Percentiles rank a stretch among this genome's conserved stretches.
Conservation (phyloP, 805 yeast species). For the Metschnikowia borealis region DNA sequence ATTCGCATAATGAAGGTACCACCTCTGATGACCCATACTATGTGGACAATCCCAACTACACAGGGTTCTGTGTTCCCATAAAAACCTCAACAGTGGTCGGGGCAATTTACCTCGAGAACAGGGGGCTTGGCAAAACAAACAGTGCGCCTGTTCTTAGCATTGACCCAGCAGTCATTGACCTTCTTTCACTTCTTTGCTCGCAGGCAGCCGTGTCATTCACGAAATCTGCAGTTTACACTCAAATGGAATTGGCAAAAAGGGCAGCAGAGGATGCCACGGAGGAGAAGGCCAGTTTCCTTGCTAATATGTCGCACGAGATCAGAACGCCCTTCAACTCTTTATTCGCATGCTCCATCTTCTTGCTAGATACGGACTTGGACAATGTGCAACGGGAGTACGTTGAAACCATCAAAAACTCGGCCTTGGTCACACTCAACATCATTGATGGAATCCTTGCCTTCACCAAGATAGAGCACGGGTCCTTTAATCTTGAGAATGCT, state of each 20-base stretch:
- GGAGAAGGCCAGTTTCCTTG: constrained; percentile 50
- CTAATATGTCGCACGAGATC: constrained; percentile 56
- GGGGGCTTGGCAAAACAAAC: neutral
- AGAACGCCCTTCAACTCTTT: constrained; percentile 54
- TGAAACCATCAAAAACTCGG: constrained; percentile 48
- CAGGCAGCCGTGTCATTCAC: constrained; percentile 52
- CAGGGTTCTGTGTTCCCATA: constrained; percentile 45
- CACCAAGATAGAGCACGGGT: constrained; percentile 54
- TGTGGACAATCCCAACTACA: constrained; percentile 26
- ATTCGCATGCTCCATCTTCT: constrained; percentile 45
- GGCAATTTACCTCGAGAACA: constrained; percentile 41
- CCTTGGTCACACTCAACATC: constrained; percentile 48
- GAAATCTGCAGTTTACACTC: constrained; percentile 43
- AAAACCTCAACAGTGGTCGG: constrained; percentile 41
- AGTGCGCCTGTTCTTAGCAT: constrained; percentile 8
- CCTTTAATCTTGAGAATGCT: constrained; percentile 40
- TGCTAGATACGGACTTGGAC: constrained; percentile 45
- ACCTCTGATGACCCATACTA: constrained; percentile 42
- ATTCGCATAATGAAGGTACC: constrained; percentile 23
- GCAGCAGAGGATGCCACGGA: constrained; percentile 52
- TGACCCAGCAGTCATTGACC: constrained; percentile 33
- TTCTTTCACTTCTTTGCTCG: constrained; percentile 42
- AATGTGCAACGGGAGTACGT: constrained; percentile 47
- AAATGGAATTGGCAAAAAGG: constrained; percentile 41
- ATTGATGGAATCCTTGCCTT: constrained; percentile 54